Percentiles rank a stretch among this genome's conserved stretches.
phyloP scores from a whole-genome alignment of 225 moss, liverwort and hornwort genomes.

The Physcomitrellopsis africana region DNA sequence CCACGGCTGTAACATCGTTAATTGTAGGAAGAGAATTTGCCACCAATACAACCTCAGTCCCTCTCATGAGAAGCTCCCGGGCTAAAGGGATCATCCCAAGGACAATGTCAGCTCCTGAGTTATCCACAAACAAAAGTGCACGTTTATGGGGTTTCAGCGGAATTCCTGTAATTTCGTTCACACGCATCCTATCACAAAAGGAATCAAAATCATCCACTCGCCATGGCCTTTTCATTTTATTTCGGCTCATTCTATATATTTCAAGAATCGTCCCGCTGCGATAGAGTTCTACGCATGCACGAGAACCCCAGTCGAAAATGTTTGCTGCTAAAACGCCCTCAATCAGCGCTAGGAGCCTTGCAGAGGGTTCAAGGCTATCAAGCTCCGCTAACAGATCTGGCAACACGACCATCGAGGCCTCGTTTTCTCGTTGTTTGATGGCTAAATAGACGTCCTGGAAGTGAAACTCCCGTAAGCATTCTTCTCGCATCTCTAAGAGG shows the following conservation, averaged over 20 bases:
- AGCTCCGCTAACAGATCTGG: constrained; percentile 92
- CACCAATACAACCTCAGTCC: constrained; percentile 96
- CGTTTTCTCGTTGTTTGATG: constrained; percentile 94
- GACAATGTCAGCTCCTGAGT: constrained; percentile 95
- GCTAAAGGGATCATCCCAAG: constrained; percentile 92
- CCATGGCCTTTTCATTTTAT: constrained; percentile 98
- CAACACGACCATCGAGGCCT: constrained; percentile 86
- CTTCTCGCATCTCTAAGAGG: constrained; percentile 95
- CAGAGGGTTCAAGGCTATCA: constrained; percentile 70
- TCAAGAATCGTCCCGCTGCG: constrained; percentile 97
- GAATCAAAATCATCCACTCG: constrained; percentile 88
- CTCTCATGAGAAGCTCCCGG: constrained; percentile 83
- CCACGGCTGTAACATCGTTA: constrained; percentile 92
- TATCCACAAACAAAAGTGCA: constrained; percentile 94
- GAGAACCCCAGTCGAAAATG: constrained; percentile 98
- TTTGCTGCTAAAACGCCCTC: constrained; percentile 97
- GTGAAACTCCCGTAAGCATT: constrained; percentile 94
- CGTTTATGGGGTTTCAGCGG: constrained; percentile 63
- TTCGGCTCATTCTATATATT: constrained; percentile 95
- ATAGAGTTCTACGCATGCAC: constrained; percentile 97
- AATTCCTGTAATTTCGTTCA: constrained; percentile 33
- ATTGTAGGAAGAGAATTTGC: constrained; percentile 95
- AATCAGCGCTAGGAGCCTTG: constrained; percentile 76
- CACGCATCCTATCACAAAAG: constrained; percentile 71
- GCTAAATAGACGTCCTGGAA: constrained; percentile 85